phyloP scores from a whole-genome alignment of 2,329 filamentous ascomycete species.

The Epichloe coenophiala region DNA sequence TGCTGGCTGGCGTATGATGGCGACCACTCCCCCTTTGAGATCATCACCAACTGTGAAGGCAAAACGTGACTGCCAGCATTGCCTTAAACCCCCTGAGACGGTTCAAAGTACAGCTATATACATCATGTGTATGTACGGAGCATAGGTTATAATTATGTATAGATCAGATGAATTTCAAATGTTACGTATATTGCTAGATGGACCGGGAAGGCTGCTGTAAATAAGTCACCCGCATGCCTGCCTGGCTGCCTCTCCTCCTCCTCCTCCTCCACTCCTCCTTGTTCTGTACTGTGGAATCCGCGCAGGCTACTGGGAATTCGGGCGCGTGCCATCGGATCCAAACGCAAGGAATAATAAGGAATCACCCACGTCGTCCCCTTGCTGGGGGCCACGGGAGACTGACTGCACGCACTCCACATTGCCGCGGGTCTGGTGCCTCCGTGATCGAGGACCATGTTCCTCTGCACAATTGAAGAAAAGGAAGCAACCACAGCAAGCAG shows the following conservation, averaged over 20 bases:
- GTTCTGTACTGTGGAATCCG: background rate
- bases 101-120: too few relatives aligned
- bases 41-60: background rate
- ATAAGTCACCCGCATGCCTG: too few relatives aligned
- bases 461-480: background rate
- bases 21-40: background rate
- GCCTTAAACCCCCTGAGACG: background rate
- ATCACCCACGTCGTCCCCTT: background rate
- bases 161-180: too few relatives aligned
- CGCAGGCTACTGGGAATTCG: too few relatives aligned
- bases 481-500: background rate
- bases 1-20: background rate
- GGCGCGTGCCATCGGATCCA: background rate
- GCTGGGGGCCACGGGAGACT: background rate
- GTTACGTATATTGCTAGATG: too few relatives aligned
- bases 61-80: background rate
- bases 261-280: background rate
- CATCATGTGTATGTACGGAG: too few relatives aligned
- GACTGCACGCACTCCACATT: background rate
- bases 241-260: too few relatives aligned
- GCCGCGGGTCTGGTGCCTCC: background rate
- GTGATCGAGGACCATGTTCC: background rate
- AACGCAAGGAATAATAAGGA: background rate
- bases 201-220: too few relatives aligned
- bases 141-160: too few relatives aligned